Conservation (phyloP, 2,329 filamentous ascomycete genomes). For the Dactylellina cionopaga region DNA sequence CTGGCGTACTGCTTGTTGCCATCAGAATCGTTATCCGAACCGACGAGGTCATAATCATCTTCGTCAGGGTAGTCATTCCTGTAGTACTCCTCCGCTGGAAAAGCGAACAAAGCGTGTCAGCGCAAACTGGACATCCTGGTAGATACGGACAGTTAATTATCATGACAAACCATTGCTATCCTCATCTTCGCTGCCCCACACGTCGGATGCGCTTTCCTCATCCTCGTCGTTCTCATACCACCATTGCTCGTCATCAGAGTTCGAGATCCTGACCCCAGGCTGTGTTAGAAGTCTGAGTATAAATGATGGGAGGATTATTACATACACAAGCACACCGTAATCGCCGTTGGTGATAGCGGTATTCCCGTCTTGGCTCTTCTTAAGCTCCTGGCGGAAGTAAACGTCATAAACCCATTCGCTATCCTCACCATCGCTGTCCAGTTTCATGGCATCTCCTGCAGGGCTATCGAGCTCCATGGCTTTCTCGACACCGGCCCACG, state of each 20-base stretch:
- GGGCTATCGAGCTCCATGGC: constrained; percentile 38
- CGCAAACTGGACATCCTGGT: constrained; percentile 1
- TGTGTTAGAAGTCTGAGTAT: no score
- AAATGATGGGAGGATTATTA: neutral
- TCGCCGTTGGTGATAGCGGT: constrained; percentile 45
- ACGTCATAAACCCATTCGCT: constrained; percentile 57
- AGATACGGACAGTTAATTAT: neutral
- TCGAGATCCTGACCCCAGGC: constrained; percentile 52
- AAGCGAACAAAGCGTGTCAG: constrained; percentile 14
- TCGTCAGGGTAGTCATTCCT: constrained; percentile 58
- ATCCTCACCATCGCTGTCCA: constrained; percentile 51
- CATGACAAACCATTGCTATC: constrained; percentile 56
- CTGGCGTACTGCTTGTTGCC: constrained; percentile 25
- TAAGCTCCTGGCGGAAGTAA: constrained; percentile 56
- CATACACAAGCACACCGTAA: constrained; percentile 53
- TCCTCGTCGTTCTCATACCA: constrained; percentile 57
- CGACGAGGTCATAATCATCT: constrained; percentile 50
- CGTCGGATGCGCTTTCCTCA: constrained; percentile 55
- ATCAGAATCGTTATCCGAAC: constrained; percentile 53
- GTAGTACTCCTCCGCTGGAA: constrained; percentile 56
- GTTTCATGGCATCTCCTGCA: constrained; percentile 37
- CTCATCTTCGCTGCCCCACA: constrained; percentile 56
- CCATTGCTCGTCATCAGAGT: constrained; percentile 57
- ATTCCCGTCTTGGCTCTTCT: constrained; percentile 42
- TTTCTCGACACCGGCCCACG: constrained; percentile 53